Conservation (phyloP, 441 rosid genomes). For the Populus hybrid region DNA sequence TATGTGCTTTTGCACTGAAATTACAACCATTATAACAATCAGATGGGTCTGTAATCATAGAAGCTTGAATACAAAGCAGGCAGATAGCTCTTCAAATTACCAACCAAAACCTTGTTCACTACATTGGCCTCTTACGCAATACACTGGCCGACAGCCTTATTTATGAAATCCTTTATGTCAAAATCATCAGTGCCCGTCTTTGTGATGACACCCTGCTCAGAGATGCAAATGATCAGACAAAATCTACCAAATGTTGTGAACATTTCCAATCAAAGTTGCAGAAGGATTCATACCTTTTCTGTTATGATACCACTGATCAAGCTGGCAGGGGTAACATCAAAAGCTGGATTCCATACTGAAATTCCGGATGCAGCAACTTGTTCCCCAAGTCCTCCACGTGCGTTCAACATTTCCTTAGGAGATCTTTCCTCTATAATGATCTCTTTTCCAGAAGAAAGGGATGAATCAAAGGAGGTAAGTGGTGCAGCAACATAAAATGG, state of each 20-base stretch:
- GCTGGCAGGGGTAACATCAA: constrained; percentile 82
- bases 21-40: neutral
- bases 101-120: neutral
- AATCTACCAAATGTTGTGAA: neutral
- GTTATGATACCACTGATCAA: constrained; percentile 74
- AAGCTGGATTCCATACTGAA: constrained; percentile 92
- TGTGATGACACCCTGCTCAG: constrained; percentile 69
- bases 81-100: neutral
- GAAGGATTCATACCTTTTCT: constrained; percentile 54
- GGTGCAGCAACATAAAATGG: constrained; percentile 95
- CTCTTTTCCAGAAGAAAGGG: constrained; percentile 66
- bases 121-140: neutral
- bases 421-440: constrained; percentile 84
- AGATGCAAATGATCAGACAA: constrained; percentile 14
- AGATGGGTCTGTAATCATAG: neutral
- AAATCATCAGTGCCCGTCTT: constrained; percentile 43
- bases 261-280: neutral
- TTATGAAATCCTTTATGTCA: constrained; percentile 50
- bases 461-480: constrained; percentile 72
- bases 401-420: constrained; percentile 59
- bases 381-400: constrained; percentile 89
- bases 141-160: neutral
- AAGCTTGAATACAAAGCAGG: neutral
- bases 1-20: neutral
- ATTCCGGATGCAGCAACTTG: constrained; percentile 90